phyloP scores from a whole-genome alignment of 202 grass and related monocot species.

The Carex sylvatica region DNA sequence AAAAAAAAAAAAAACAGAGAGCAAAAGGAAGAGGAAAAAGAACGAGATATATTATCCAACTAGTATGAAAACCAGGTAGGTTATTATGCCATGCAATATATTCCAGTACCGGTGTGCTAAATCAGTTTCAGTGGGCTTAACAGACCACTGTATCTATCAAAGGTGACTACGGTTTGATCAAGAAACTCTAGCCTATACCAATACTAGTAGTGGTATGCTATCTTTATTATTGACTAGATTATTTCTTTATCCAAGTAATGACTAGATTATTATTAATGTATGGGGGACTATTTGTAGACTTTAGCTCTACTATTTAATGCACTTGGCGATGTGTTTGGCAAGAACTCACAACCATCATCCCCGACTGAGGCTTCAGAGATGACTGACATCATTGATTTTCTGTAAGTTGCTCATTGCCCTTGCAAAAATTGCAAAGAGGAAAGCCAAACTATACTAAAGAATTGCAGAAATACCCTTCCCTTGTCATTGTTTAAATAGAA shows the following conservation, averaged over 20 bases:
- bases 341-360: constrained; percentile 68
- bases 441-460: not conserved
- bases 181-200: not conserved
- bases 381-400: constrained; percentile 84
- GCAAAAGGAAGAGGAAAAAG: not conserved
- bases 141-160: not conserved
- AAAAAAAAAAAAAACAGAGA: not conserved
- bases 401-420: constrained; percentile 47
- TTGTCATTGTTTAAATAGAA: not conserved
- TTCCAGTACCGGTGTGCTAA: not conserved
- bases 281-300: constrained; percentile 51
- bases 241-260: constrained; percentile 19
- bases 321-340: constrained; percentile 86
- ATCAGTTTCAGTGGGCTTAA: constrained; percentile 3
- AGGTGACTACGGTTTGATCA: not conserved
- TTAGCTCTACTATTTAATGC: constrained; percentile 92
- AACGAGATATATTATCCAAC: not conserved
- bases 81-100: not conserved
- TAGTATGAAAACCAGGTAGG: not conserved
- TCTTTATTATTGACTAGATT: not conserved
- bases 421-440: not conserved
- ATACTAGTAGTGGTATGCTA: not conserved
- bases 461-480: not conserved
- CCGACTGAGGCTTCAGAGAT: constrained; percentile 83
- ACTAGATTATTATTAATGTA: constrained; percentile 12